Percentiles rank a stretch among this genome's conserved stretches.
Conservation (phyloP, 106 monocot genomes). For the Hemerocallis citrina region DNA sequence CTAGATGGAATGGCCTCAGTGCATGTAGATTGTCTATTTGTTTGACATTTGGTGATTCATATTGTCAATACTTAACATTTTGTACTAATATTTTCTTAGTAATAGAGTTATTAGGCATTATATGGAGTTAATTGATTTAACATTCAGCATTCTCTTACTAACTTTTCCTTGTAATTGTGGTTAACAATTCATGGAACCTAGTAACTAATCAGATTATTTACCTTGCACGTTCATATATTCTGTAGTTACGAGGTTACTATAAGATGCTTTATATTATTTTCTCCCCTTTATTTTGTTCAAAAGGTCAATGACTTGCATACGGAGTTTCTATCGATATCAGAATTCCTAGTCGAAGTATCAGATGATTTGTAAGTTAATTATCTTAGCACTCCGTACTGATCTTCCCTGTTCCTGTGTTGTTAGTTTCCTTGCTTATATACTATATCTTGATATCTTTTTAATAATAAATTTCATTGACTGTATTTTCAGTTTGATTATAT, state of each 20-base stretch:
- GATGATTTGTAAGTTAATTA: conserved; percentile 80
- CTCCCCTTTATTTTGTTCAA: not conserved
- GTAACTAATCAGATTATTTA: not conserved
- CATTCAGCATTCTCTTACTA: not conserved
- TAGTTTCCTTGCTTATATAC: not conserved
- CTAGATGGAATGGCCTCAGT: not conserved
- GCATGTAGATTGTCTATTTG: not conserved
- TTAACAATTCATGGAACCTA: not conserved
- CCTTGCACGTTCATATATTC: not conserved
- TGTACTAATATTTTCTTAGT: not conserved
- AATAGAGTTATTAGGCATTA: too few relatives aligned
- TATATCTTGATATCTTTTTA: not conserved
- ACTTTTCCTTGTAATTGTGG: not conserved
- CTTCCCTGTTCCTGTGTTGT: not conserved
- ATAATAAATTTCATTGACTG: not conserved
- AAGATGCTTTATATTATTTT: not conserved
- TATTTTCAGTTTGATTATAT: not conserved
- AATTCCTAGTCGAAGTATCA: conserved; percentile 85
- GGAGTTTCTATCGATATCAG: conserved; percentile 83
- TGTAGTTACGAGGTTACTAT: not conserved
- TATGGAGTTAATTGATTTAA: too few relatives aligned
- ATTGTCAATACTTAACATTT: not conserved
- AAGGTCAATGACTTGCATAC: conserved; percentile 90
- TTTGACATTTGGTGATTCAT: not conserved
- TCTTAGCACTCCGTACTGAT: not conserved